Evolutionary conservation across 2,329 filamentous ascomycete genomes (phyloP).

Genomic region (Corinectria fuckeliana): DNA sequence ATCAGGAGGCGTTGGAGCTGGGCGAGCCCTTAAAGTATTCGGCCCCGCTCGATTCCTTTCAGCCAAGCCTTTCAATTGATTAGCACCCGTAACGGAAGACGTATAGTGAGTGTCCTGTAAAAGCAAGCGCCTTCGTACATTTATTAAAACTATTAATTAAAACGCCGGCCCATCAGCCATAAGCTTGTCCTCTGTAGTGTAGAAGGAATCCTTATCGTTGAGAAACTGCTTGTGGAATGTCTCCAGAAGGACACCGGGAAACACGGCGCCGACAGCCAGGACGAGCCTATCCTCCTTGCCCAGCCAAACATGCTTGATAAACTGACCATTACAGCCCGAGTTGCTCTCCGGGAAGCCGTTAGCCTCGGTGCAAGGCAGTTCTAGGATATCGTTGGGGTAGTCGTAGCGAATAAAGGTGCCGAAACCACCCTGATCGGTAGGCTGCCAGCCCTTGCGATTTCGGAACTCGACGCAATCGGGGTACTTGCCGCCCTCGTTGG

Average conservation of each 20-base stretch:
- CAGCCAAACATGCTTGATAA: slow-evolving; percentile 53
- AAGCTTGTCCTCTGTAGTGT: neutral
- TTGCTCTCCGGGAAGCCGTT: slow-evolving; percentile 50
- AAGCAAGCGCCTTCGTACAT: neutral
- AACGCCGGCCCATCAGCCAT: neutral
- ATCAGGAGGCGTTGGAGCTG: too few relatives aligned
- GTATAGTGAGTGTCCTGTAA: neutral
- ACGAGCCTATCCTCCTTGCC: slow-evolving; percentile 38
- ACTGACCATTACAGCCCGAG: slow-evolving; percentile 47
- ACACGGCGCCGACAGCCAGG: neutral
- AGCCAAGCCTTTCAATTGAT: too few relatives aligned
- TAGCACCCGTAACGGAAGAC: too few relatives aligned
- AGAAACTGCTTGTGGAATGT: neutral
- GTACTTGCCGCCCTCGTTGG: slow-evolving; percentile 46
- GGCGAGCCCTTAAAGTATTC: too few relatives aligned
- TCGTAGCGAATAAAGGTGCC: slow-evolving; percentile 51
- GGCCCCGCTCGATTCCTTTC: too few relatives aligned
- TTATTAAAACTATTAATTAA: neutral
- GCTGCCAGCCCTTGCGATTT: slow-evolving; percentile 44
- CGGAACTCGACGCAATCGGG: slow-evolving; percentile 48
- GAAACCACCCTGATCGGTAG: slow-evolving; percentile 50
- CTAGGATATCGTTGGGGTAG: slow-evolving; percentile 47
- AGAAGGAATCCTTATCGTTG: neutral
- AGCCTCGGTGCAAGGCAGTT: slow-evolving; percentile 49
- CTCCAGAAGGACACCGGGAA: neutral